Percentiles rank a stretch among this genome's conserved stretches.
Conservation (phyloP, 805 yeast genomes). For the Kluyveromyces dobzhanskii region DNA sequence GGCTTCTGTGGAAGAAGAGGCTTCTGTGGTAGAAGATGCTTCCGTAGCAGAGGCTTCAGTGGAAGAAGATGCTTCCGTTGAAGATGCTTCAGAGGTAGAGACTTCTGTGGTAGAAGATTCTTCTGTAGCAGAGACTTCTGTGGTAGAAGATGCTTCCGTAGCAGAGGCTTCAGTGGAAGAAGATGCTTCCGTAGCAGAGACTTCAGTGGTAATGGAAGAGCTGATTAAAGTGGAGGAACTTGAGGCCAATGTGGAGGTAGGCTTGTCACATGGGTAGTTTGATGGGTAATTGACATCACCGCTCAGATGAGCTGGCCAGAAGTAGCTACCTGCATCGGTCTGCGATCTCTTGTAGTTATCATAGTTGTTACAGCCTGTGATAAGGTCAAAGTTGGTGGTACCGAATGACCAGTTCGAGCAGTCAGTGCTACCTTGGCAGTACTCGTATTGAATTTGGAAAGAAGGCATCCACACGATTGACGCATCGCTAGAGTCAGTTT, state of each 20-base stretch:
- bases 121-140: neutral
- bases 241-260: neutral
- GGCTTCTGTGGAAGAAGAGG: too few species aligned
- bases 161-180: neutral
- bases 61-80: too few species aligned
- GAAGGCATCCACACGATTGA: constrained; percentile 15
- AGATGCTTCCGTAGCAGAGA: neutral
- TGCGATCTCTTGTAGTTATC: constrained; percentile 15
- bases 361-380: constrained; percentile 14
- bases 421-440: constrained; percentile 9
- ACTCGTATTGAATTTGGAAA: constrained; percentile 16
- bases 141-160: neutral
- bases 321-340: constrained; percentile 16
- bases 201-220: neutral
- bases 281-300: neutral
- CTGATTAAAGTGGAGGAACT: too few species aligned
- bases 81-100: too few species aligned
- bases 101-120: neutral
- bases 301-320: constrained; percentile 7
- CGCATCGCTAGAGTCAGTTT: constrained; percentile 2
- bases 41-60: neutral
- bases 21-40: too few species aligned
- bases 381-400: constrained; percentile 11
- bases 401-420: constrained; percentile 13
- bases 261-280: neutral